Evolutionary conservation across 2,329 filamentous ascomycete genomes (phyloP).

Genomic region (Fusarium sp.): DNA sequence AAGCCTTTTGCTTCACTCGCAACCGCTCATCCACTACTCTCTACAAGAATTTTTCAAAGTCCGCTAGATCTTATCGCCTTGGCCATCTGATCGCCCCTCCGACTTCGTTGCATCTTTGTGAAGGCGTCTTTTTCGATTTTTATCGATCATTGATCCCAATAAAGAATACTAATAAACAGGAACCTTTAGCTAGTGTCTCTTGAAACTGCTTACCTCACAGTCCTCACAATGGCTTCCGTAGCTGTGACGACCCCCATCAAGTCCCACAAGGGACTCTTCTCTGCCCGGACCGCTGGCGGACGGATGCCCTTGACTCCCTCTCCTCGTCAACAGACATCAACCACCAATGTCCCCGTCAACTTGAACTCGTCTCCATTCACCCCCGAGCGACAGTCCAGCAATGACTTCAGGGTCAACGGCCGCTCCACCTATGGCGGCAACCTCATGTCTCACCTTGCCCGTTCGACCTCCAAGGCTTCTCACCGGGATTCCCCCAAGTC

Average conservation of each 20-base stretch:
- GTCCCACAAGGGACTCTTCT: slow-evolving; percentile 94
- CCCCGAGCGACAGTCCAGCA: slow-evolving; percentile 69
- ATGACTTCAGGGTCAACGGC: slow-evolving; percentile 63
- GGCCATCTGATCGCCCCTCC: slow-evolving; percentile 61
- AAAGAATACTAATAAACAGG: slow-evolving; percentile 63
- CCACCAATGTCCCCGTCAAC: slow-evolving; percentile 61
- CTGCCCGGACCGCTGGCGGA: slow-evolving; percentile 90
- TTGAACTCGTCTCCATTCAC: slow-evolving; percentile 81
- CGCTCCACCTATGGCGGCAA: slow-evolving; percentile 87
- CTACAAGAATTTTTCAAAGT: slow-evolving; percentile 49
- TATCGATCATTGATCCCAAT: slow-evolving; percentile 60
- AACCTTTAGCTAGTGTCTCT: slow-evolving; percentile 71
- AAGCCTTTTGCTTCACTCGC: slow-evolving; percentile 39
- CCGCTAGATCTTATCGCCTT: slow-evolving; percentile 62
- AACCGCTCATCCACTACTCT: slow-evolving; percentile 38
- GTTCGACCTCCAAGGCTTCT: slow-evolving; percentile 71
- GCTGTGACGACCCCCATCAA: slow-evolving; percentile 91
- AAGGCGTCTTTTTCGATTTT: slow-evolving; percentile 56
- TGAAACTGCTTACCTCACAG: slow-evolving; percentile 56
- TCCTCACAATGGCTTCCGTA: slow-evolving; percentile 79
- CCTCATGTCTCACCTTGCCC: slow-evolving; percentile 82
- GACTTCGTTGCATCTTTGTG: slow-evolving; percentile 56
- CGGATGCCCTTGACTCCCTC: slow-evolving; percentile 96
- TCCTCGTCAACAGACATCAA: slow-evolving; percentile 74
- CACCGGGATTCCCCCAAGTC: slow-evolving; percentile 95